These are phyloP conservation scores for Rhododendron ovatum DNA, from an alignment of 148 eudicot species.

Conservation along the genomic window DNA sequence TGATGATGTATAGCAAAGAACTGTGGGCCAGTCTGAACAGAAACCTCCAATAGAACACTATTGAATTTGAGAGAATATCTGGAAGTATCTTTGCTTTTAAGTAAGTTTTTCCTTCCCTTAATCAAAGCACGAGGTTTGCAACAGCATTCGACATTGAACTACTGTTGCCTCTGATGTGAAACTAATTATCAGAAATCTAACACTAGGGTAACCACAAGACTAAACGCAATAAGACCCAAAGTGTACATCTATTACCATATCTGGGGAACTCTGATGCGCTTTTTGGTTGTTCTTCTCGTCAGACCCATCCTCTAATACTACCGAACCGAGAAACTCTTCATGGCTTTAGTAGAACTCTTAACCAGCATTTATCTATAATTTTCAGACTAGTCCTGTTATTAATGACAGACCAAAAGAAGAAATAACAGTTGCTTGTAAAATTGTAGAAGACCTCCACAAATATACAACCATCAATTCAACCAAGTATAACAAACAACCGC, in stretches of 20 bases:
- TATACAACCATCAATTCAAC: not conserved
- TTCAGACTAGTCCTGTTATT: not conserved
- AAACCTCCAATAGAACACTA: not conserved
- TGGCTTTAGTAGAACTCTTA: not conserved
- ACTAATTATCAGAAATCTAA: not conserved
- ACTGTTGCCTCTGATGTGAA: not conserved
- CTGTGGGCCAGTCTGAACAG: not conserved
- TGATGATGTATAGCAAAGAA: not conserved
- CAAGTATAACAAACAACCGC: not conserved
- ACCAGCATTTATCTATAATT: not conserved
- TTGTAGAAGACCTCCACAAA: not conserved
- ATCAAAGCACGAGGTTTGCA: not conserved
- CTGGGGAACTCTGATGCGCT: constrained; percentile 40
- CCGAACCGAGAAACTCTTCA: constrained; percentile 22
- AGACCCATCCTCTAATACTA: constrained; percentile 49
- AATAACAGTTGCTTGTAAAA: not conserved
- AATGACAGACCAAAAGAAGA: not conserved
- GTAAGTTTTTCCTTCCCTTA: not conserved
- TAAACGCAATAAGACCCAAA: not conserved
- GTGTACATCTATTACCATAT: constrained; percentile 48
- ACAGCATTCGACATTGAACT: not conserved
- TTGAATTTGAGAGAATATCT: not conserved
- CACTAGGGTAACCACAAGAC: not conserved
- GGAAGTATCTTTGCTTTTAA: not conserved
- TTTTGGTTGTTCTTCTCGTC: constrained; percentile 40